Percentiles rank a stretch among this genome's conserved stretches.
Conservation (phyloP, 148 eudicot genomes). For the Talinum fruticosum region DNA sequence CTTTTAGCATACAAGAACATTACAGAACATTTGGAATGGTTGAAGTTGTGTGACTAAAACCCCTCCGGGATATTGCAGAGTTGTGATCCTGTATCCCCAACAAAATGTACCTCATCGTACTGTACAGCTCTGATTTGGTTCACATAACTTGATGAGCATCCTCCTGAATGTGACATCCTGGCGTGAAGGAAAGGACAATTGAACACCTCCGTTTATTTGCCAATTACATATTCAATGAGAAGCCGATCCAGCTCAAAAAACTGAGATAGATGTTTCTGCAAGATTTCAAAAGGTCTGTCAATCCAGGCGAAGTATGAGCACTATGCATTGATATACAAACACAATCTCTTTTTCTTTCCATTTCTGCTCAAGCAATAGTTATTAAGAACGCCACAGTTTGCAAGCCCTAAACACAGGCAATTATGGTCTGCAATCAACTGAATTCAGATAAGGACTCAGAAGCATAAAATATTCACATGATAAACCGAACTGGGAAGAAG, state of each 20-base stretch:
- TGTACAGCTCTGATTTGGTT: background rate
- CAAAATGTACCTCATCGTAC: background rate
- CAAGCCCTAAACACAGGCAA: background rate
- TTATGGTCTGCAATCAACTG: background rate
- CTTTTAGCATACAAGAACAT: background rate
- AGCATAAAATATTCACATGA: background rate
- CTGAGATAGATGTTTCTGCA: constrained; percentile 71
- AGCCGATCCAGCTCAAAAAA: constrained; percentile 84
- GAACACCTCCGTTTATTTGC: constrained; percentile 43
- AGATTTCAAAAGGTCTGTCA: constrained; percentile 5
- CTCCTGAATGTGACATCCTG: background rate
- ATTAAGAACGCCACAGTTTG: background rate
- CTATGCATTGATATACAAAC: background rate
- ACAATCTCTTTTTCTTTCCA: background rate
- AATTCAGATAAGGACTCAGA: background rate
- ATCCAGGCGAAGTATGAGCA: background rate
- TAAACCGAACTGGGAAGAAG: background rate
- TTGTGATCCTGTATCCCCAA: background rate
- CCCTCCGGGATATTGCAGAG: background rate
- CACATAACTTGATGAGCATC: background rate
- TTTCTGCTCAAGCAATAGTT: background rate
- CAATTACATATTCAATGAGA: constrained; percentile 69
- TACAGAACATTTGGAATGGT: background rate
- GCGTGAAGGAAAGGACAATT: background rate
- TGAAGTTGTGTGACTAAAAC: background rate